Percentiles rank a stretch among this genome's conserved stretches.
These are phyloP conservation scores for Tylopilus subfusipes DNA, from an alignment of 768 basidiomycete genomes.

Conservation along the genomic window DNA sequence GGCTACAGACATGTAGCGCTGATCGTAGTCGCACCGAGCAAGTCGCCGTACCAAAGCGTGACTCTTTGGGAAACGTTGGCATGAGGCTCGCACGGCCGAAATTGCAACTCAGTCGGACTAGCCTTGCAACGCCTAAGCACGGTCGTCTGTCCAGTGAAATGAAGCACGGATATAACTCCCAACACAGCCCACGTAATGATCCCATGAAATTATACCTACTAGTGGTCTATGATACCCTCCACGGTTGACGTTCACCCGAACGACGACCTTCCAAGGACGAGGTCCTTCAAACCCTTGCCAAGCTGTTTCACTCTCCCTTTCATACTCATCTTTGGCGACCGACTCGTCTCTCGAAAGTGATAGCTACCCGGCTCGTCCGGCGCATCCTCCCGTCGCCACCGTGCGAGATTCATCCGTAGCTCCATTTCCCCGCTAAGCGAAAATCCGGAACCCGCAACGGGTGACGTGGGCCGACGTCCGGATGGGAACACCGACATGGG, in stretches of 20 bases:
- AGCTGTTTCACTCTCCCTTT: constrained; percentile 29
- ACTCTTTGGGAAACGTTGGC: not conserved
- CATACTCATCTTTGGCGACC: constrained; percentile 20
- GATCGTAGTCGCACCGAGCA: not conserved
- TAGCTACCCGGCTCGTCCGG: constrained; percentile 31
- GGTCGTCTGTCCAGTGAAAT: not conserved
- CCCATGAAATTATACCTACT: not conserved
- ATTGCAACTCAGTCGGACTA: not conserved
- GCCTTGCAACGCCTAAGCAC: too few species aligned
- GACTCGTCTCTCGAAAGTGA: constrained; percentile 28
- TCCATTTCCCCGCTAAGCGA: constrained; percentile 62
- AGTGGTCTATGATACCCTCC: not conserved
- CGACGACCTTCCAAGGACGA: constrained; percentile 28
- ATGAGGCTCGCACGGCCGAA: constrained; percentile 11
- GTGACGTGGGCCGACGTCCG: constrained; percentile 15
- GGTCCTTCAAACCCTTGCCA: constrained; percentile 31
- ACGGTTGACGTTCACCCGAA: not conserved
- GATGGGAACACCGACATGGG: constrained; percentile 30
- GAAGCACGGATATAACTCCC: constrained; percentile 1
- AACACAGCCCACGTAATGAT: constrained; percentile 1
- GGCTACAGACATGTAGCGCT: not conserved
- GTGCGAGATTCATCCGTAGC: constrained; percentile 52
- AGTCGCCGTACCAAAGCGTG: not conserved
- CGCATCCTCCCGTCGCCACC: constrained; percentile 31
- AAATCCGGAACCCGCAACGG: constrained; percentile 35